Percentiles rank a stretch among this genome's conserved stretches.
Evolutionary conservation across 225 moss, liverwort and hornwort genomes (phyloP).

Genomic region (Anthoceros angustus): DNA sequence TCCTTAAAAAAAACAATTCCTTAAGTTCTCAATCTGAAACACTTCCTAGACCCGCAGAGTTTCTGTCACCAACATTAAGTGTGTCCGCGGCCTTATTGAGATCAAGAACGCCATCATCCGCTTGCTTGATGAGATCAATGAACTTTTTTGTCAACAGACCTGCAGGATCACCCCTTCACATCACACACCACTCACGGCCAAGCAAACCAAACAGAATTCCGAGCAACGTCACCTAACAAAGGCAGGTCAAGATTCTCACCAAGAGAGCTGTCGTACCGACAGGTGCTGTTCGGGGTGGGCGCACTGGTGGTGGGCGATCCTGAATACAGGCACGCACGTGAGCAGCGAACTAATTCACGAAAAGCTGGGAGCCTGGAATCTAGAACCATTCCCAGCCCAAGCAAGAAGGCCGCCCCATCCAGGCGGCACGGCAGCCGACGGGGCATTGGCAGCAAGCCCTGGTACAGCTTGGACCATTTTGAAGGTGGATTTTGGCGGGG

Average conservation of each 20-base stretch:
- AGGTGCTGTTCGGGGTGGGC: slow-evolving; percentile 62
- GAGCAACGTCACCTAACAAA: not conserved
- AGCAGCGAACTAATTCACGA: no score
- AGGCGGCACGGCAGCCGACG: not conserved
- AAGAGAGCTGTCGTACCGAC: slow-evolving; percentile 82
- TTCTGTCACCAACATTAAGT: slow-evolving; percentile 33
- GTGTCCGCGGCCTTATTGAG: slow-evolving; percentile 80
- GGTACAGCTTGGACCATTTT: no score
- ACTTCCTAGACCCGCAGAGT: not conserved
- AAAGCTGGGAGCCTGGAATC: no score
- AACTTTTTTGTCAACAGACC: slow-evolving; percentile 80
- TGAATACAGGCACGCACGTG: slow-evolving; percentile 6
- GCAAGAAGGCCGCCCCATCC: not conserved
- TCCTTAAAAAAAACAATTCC: not conserved
- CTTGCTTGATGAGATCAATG: slow-evolving; percentile 79
- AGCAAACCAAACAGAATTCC: not conserved
- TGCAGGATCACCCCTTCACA: slow-evolving; percentile 9
- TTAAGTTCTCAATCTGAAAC: not conserved
- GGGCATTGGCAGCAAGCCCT: not conserved
- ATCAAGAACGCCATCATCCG: slow-evolving; percentile 75
- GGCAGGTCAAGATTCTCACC: slow-evolving; percentile 20
- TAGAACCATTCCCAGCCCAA: not conserved
- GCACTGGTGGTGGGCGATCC: slow-evolving; percentile 63
- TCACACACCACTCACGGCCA: not conserved
- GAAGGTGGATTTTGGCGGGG: no score